phyloP scores from a whole-genome alignment of 208 protist genomes.

The Wallacemonas sp. region DNA sequence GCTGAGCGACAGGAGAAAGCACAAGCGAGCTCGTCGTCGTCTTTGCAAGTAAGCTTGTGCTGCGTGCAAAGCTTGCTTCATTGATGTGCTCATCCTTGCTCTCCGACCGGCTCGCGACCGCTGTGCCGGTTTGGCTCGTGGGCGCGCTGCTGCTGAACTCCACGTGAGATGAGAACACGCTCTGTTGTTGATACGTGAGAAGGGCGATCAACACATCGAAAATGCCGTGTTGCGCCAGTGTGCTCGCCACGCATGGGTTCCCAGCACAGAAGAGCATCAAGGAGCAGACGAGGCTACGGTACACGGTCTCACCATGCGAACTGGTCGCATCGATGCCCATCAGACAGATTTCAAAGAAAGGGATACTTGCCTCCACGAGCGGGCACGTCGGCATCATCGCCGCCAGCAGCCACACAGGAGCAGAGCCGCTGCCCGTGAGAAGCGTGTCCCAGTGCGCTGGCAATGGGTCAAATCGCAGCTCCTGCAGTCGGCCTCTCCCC shows the following conservation, averaged over 20 bases:
- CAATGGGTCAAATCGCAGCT: slow-evolving; percentile 54
- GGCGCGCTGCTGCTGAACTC: slow-evolving; percentile 1
- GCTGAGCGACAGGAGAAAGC: slow-evolving; percentile 25
- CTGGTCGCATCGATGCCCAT: slow-evolving; percentile 52
- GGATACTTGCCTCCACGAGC: slow-evolving; percentile 29
- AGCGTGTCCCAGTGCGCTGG: slow-evolving; percentile 67
- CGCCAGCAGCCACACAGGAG: slow-evolving; percentile 59
- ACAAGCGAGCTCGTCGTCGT: no score
- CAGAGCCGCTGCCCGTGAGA: slow-evolving; percentile 43
- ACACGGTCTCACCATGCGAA: slow-evolving; percentile 58
- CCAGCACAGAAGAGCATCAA: slow-evolving; percentile 68
- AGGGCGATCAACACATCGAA: slow-evolving; percentile 59
- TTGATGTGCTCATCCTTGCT: slow-evolving; percentile 29
- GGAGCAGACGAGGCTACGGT: slow-evolving; percentile 57
- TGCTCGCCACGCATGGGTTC: slow-evolving; percentile 60
- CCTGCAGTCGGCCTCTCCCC: not conserved
- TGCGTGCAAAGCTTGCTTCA: no score
- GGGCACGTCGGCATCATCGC: slow-evolving; percentile 58
- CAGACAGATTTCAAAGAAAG: slow-evolving; percentile 49
- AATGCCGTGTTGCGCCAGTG: slow-evolving; percentile 46
- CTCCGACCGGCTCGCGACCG: not conserved
- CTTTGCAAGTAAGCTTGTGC: no score
- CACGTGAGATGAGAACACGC: slow-evolving; percentile 48
- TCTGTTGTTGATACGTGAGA: slow-evolving; percentile 52
- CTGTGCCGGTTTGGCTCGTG: not conserved